A percentile compares a stretch with the other conserved stretches of the same genome.
phyloP scores from a whole-genome alignment of 2,329 filamentous ascomycete genomes.

The Colletotrichum liaoningense region DNA sequence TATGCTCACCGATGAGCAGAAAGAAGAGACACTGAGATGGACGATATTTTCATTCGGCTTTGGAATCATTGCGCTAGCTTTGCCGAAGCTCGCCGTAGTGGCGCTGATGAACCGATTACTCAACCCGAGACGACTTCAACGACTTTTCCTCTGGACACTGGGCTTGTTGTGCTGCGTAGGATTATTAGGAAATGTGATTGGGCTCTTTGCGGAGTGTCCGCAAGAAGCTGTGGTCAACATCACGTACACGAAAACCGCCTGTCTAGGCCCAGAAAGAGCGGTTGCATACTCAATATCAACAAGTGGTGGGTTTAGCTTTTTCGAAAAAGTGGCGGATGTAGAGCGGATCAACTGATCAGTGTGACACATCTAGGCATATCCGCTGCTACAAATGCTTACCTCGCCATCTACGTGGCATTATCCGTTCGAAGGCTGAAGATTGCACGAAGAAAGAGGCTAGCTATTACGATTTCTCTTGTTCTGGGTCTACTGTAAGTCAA shows the following conservation, averaged over 20 bases:
- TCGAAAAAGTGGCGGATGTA: neutral
- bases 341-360: neutral
- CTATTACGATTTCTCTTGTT: constrained; percentile 48
- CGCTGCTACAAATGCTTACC: constrained; percentile 47
- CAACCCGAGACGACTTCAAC: constrained; percentile 48
- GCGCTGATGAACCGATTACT: constrained; percentile 50
- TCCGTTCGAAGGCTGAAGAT: constrained; percentile 51
- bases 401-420: constrained; percentile 53
- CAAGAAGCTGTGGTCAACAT: constrained; percentile 52
- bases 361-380: constrained; percentile 5
- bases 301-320: constrained; percentile 45
- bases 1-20: constrained; percentile 43
- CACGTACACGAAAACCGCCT: constrained; percentile 47
- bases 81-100: constrained; percentile 56
- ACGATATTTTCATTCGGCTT: constrained; percentile 51
- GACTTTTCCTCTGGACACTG: constrained; percentile 50
- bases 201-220: constrained; percentile 55
- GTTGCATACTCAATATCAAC: constrained; percentile 53
- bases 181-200: constrained; percentile 49
- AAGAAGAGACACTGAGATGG: constrained; percentile 45
- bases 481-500: constrained; percentile 41
- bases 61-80: constrained; percentile 50
- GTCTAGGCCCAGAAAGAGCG: constrained; percentile 47
- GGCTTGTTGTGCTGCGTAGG: constrained; percentile 43
- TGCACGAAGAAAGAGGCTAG: constrained; percentile 52